phyloP scores from a whole-genome alignment of 2,329 filamentous ascomycete species.

The Trichoderma sp. region DNA sequence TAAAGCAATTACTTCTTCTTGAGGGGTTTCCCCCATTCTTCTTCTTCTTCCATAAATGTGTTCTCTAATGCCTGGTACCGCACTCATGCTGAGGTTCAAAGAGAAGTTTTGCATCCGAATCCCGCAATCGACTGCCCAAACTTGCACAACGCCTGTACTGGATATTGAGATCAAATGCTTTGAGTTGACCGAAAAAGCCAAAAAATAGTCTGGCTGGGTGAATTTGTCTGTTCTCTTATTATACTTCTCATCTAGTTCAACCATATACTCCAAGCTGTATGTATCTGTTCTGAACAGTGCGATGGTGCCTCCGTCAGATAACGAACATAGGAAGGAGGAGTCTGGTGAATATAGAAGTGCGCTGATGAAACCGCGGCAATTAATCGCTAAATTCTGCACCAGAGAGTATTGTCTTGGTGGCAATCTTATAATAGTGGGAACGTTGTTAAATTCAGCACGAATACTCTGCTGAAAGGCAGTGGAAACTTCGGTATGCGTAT shows the following conservation, averaged over 20 bases:
- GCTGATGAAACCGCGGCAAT: background rate
- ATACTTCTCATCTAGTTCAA: background rate
- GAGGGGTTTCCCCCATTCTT: too few species aligned
- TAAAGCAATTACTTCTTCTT: background rate
- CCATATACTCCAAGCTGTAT: too few species aligned
- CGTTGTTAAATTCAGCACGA: too few species aligned
- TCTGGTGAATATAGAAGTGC: background rate
- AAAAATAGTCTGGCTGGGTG: background rate
- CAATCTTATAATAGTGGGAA: too few species aligned
- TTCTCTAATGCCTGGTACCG: too few species aligned
- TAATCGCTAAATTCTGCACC: too few species aligned
- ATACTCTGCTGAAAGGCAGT: background rate
- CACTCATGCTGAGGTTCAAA: background rate
- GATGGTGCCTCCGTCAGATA: background rate
- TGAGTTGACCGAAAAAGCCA: background rate
- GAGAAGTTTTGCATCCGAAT: background rate
- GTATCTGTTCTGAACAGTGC: background rate
- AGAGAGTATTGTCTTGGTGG: too few species aligned
- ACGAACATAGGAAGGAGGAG: background rate
- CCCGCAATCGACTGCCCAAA: background rate
- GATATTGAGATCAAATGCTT: background rate
- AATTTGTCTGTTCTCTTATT: too few species aligned
- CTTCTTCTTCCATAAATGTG: too few species aligned
- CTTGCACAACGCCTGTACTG: background rate
- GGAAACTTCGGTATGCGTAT: background rate